A percentile compares a stretch with the other conserved stretches of the same genome.
phyloP scores from a whole-genome alignment of 345 rosid species.

The Linum lewisii region DNA sequence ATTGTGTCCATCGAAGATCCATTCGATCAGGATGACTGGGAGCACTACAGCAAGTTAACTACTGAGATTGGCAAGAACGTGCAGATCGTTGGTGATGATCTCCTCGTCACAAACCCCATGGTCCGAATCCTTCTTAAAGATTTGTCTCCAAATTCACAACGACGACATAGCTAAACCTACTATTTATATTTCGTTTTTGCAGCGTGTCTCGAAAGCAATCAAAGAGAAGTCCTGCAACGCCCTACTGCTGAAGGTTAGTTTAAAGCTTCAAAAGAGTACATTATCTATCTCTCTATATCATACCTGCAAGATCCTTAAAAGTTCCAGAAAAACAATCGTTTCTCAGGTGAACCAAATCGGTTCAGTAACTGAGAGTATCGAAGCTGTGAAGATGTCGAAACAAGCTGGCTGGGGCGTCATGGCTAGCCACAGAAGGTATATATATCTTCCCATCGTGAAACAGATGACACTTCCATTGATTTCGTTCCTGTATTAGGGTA shows the following conservation, averaged over 20 bases:
- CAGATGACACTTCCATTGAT: slow-evolving; percentile 92
- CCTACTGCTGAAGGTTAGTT: slow-evolving; percentile 39
- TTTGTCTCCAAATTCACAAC: neutral
- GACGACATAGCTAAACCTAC: neutral
- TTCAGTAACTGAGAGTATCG: slow-evolving; percentile 44
- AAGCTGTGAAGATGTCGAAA: slow-evolving; percentile 47
- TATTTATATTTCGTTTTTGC: neutral
- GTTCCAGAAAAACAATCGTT: no score
- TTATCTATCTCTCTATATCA: no score
- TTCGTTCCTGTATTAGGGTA: slow-evolving; percentile 95
- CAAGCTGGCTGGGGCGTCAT: slow-evolving; percentile 47
- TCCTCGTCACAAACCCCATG: slow-evolving; percentile 64
- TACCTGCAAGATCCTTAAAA: no score
- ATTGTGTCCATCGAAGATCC: slow-evolving; percentile 94
- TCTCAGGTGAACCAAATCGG: slow-evolving; percentile 49
- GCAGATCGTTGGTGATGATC: slow-evolving; percentile 67
- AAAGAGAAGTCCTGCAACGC: slow-evolving; percentile 42
- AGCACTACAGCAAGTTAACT: slow-evolving; percentile 42
- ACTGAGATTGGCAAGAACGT: slow-evolving; percentile 45
- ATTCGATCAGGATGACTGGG: slow-evolving; percentile 99
- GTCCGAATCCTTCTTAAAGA: slow-evolving; percentile 8
- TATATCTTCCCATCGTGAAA: slow-evolving; percentile 50
- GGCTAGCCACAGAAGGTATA: slow-evolving; percentile 40
- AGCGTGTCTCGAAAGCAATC: slow-evolving; percentile 55
- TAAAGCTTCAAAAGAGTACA: no score